Evolutionary conservation across 208 protist species (phyloP).

Genomic region (Leishmania lainsoni): DNA sequence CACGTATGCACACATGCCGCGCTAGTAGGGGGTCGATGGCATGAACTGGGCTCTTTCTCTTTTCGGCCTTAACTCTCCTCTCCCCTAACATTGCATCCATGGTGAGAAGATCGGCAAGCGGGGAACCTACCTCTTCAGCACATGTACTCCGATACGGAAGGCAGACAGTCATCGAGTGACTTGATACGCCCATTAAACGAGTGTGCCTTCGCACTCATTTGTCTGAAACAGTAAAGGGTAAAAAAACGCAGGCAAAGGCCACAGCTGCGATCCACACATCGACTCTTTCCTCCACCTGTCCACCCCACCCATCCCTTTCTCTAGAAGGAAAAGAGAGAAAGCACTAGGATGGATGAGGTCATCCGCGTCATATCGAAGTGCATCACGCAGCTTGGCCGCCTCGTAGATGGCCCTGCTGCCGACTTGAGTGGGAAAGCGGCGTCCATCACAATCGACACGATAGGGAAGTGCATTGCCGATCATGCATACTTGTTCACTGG

Average conservation of each 20-base stretch:
- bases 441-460: background rate
- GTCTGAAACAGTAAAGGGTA: background rate
- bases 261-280: background rate
- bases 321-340: background rate
- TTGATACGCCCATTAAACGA: background rate
- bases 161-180: background rate
- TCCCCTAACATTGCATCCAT: background rate
- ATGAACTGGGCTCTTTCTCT: background rate
- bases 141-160: background rate
- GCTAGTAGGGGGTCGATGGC: background rate
- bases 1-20: background rate
- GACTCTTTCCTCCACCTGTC: background rate
- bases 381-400: slow-evolving; percentile 2
- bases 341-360: slow-evolving; percentile 12
- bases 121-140: background rate
- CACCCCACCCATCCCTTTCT: background rate
- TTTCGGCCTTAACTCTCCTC: background rate
- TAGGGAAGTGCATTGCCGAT: slow-evolving; percentile 9
- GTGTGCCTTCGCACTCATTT: background rate
- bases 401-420: slow-evolving; percentile 4
- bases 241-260: background rate
- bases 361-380: slow-evolving; percentile 4
- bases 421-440: background rate
- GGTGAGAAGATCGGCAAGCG: background rate
- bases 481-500: slow-evolving; percentile 5